These are phyloP conservation scores for Bipolaris bicolor DNA, from an alignment of 2,329 filamentous ascomycete genomes.

Conservation along the genomic window DNA sequence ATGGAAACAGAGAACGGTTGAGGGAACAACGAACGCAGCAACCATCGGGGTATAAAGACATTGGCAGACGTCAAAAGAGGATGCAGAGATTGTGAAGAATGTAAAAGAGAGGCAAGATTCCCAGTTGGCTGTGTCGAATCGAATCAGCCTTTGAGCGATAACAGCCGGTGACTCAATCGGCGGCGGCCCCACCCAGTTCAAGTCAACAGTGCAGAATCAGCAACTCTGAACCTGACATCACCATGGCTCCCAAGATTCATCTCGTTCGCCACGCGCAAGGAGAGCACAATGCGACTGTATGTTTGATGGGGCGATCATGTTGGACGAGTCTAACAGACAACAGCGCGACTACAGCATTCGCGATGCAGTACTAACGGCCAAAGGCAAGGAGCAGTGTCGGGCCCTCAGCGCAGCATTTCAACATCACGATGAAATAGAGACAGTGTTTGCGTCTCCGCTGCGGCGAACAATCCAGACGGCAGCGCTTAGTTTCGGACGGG, in stretches of 20 bases:
- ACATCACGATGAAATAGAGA: slow-evolving; percentile 62
- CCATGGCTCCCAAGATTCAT: slow-evolving; percentile 40
- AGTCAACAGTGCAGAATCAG: slow-evolving; percentile 9
- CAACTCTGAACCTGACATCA: slow-evolving; percentile 13
- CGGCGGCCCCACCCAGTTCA: slow-evolving; percentile 8
- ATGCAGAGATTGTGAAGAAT: too few relatives aligned
- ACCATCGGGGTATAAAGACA: slow-evolving; percentile 1
- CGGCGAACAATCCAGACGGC: slow-evolving; percentile 82
- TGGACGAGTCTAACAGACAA: slow-evolving; percentile 29
- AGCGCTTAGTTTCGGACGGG: slow-evolving; percentile 69
- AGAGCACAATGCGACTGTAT: slow-evolving; percentile 69
- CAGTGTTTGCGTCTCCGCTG: slow-evolving; percentile 79
- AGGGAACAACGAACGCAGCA: neutral
- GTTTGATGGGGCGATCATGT: neutral
- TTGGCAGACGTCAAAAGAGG: neutral
- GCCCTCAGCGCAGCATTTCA: slow-evolving; percentile 69
- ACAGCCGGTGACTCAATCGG: slow-evolving; percentile 12
- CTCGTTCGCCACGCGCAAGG: slow-evolving; percentile 76
- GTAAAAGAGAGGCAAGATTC: neutral
- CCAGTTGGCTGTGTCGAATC: neutral
- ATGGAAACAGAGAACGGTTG: neutral
- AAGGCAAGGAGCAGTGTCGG: slow-evolving; percentile 77
- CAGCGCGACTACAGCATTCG: slow-evolving; percentile 71
- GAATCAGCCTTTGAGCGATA: slow-evolving; percentile 4
- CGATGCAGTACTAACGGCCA: slow-evolving; percentile 79